phyloP scores from a whole-genome alignment of 768 basidiomycete species.

The Lactarius evosmus region DNA sequence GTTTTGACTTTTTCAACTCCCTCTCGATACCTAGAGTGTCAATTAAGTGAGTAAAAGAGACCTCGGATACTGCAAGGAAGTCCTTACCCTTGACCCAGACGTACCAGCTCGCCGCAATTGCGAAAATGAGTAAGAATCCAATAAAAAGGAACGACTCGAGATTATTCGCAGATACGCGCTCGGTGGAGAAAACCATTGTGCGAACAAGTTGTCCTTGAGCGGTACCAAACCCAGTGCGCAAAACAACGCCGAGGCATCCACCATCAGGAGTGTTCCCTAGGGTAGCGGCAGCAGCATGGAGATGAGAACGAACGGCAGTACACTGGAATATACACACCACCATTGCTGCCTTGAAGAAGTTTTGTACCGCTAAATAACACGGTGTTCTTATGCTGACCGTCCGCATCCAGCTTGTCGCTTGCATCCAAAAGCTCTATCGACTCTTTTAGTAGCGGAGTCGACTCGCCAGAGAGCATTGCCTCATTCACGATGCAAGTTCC shows the following conservation, averaged over 20 bases:
- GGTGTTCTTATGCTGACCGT: conserved; percentile 80
- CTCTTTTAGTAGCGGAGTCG: conserved; percentile 94
- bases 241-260: conserved; percentile 88
- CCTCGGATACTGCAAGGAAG: neutral
- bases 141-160: conserved; percentile 95
- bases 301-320: conserved; percentile 12
- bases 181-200: conserved; percentile 99
- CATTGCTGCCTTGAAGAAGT: conserved; percentile 76
- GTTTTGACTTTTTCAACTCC: conserved; percentile 89
- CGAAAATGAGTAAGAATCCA: conserved; percentile 95
- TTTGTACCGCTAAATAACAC: conserved; percentile 98
- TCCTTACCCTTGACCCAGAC: conserved; percentile 90
- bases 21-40: conserved; percentile 71
- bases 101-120: conserved; percentile 96
- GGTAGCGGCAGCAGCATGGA: conserved; percentile 23
- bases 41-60: neutral
- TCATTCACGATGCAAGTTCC: conserved; percentile 98
- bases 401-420: conserved; percentile 75
- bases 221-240: conserved; percentile 96
- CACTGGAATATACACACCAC: conserved; percentile 37
- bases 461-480: conserved; percentile 98
- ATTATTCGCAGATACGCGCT: conserved; percentile 95
- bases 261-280: conserved; percentile 74
- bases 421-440: conserved; percentile 82
- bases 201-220: conserved; percentile 95